A percentile compares a stretch with the other conserved stretches of the same genome.
These are phyloP conservation scores for Fusarium duplospermum DNA, from an alignment of 2,329 filamentous ascomycete genomes.

Conservation along the genomic window DNA sequence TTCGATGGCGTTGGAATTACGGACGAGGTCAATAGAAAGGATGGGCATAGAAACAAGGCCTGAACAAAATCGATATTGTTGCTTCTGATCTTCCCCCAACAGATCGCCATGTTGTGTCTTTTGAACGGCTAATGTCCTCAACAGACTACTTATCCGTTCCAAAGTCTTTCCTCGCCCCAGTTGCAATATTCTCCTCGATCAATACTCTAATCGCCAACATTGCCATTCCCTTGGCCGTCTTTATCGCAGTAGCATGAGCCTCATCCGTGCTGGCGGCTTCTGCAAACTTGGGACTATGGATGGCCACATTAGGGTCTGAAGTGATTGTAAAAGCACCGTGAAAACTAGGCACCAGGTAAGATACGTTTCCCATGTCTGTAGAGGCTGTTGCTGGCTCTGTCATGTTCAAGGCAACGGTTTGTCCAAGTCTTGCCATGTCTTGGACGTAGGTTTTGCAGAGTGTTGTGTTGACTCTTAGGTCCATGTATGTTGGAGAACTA, in stretches of 20 bases:
- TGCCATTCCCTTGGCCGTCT: constrained; percentile 59
- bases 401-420: constrained; percentile 50
- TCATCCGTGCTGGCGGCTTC: constrained; percentile 56
- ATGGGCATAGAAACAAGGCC: neutral
- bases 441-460: constrained; percentile 57
- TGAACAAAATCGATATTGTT: neutral
- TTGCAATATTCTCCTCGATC: constrained; percentile 32
- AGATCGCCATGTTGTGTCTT: neutral
- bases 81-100: neutral
- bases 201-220: constrained; percentile 49
- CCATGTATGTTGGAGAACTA: constrained; percentile 49
- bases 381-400: constrained; percentile 54
- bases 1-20: neutral
- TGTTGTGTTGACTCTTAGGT: constrained; percentile 58
- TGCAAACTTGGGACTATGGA: constrained; percentile 57
- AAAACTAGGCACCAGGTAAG: constrained; percentile 59
- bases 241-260: constrained; percentile 54
- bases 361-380: constrained; percentile 65
- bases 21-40: too few species aligned
- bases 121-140: neutral
- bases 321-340: constrained; percentile 60
- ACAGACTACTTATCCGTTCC: neutral
- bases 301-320: constrained; percentile 46
- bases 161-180: constrained; percentile 33
- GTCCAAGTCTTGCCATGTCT: constrained; percentile 52